Percentiles rank a stretch among this genome's conserved stretches.
Conservation (phyloP, 176 grass and related monocot genomes). For the Pontederia paniculata region DNA sequence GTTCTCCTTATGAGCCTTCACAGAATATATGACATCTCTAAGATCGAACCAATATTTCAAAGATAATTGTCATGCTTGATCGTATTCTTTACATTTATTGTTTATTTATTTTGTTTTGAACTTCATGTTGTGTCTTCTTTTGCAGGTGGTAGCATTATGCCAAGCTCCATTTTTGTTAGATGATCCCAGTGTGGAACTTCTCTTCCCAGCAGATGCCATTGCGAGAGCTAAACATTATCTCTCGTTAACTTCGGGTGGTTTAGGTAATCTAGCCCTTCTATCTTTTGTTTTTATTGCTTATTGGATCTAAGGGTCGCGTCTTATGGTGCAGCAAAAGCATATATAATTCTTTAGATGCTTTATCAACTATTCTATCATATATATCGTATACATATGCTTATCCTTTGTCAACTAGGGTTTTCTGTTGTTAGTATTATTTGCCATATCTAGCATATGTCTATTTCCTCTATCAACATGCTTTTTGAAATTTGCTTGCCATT, state of each 20-base stretch:
- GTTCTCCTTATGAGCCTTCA: too few relatives aligned
- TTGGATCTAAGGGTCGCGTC: neutral
- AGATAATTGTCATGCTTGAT: too few relatives aligned
- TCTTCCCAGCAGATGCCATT: constrained; percentile 92
- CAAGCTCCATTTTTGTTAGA: constrained; percentile 95
- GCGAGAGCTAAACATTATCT: constrained; percentile 92
- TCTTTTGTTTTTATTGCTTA: neutral
- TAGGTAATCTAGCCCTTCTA: constrained; percentile 35
- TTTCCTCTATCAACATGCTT: too few relatives aligned
- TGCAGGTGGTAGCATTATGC: constrained; percentile 85
- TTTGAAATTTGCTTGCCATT: too few relatives aligned
- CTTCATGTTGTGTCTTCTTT: constrained; percentile 4
- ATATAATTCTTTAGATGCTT: neutral
- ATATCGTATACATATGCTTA: neutral
- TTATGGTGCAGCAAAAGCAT: too few relatives aligned
- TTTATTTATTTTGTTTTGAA: neutral
- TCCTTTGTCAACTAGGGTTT: too few relatives aligned
- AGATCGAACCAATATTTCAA: too few relatives aligned
- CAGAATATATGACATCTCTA: too few relatives aligned
- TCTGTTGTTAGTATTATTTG: too few relatives aligned
- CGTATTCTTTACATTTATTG: neutral
- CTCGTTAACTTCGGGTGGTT: constrained; percentile 62
- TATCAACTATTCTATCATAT: neutral
- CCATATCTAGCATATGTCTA: too few relatives aligned
- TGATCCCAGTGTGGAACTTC: constrained; percentile 80